A percentile compares a stretch with the other conserved stretches of the same genome.
Conservation (phyloP, 208 protist species). For the Wallacemonas sp. region DNA sequence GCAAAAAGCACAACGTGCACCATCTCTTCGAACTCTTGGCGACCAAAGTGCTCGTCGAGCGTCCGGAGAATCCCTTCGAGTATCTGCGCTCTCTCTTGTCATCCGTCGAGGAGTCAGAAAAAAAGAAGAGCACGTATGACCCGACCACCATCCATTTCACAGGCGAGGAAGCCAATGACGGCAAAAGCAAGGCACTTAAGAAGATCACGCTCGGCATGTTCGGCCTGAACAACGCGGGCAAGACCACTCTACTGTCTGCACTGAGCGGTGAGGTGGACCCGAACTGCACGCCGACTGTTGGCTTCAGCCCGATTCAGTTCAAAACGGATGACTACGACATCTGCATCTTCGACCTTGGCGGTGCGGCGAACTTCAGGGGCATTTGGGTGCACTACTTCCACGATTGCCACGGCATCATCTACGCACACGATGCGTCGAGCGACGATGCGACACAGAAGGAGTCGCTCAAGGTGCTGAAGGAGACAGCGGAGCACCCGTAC, state of each 20-base stretch:
- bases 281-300: constrained; percentile 87
- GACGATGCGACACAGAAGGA: constrained; percentile 63
- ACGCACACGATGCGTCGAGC: constrained; percentile 76
- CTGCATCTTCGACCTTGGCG: constrained; percentile 91
- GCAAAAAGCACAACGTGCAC: constrained; percentile 88
- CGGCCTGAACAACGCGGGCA: constrained; percentile 94
- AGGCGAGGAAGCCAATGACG: constrained; percentile 6
- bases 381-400: constrained; percentile 93
- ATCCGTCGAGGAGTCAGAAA: constrained; percentile 74
- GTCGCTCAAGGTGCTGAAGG: constrained; percentile 59
- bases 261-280: constrained; percentile 96
- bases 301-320: constrained; percentile 86
- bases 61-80: constrained; percentile 83
- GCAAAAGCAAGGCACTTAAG: constrained; percentile 19
- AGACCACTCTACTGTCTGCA: constrained; percentile 98
- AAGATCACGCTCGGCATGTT: constrained; percentile 87
- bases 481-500: constrained; percentile 90
- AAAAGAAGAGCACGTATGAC: constrained; percentile 79
- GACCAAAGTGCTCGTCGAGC: constrained; percentile 79
- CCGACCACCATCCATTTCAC: constrained; percentile 66
- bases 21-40: constrained; percentile 91
- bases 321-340: constrained; percentile 85
- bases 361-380: constrained; percentile 84
- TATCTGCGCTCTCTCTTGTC: constrained; percentile 76
- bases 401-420: constrained; percentile 90